Base-by-base conservation (phyloP, 805 yeast genomes). In the Clavispora phyllophila region DNA sequence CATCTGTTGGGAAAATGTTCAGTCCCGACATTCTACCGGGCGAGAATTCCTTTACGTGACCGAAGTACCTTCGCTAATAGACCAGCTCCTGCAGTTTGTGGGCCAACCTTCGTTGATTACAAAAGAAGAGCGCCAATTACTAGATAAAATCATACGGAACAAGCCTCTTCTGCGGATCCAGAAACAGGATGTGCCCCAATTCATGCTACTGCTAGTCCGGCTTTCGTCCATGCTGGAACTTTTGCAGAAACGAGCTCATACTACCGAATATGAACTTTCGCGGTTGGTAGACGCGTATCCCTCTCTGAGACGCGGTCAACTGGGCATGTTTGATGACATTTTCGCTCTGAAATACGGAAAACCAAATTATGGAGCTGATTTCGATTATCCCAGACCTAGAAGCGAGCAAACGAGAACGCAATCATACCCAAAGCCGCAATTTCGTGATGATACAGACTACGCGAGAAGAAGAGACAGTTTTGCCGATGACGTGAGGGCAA, bases 201-300 rank as follows among this genome's bases (percentile, higher is more conserved):
- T 52, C 36, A 27, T 52, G 26, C 46, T 46, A 9, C 49, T 47
- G 8, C 52, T 52, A 5, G 51, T 44, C 9, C 50, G 41, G 12
- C 33, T 40, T n/a, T 10, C 22, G 3, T 32, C 48, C 10, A 37
- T 50, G 18, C 42, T 37, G n/a, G 46, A 44, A 19, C 44, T 36
- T 20, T 10, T 40, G 26, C 23, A 14, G 8, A 33, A 18, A 7
- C 14, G 41, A 31, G 36, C 41, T 3, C 17, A n/a, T 9, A 23
- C 36, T 12, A 22, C 23, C n/a, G 22, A 14, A 12, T 8, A 20
- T 9, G 33, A 7, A 6, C 26, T 37, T 6, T 13, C 32, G 13
- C 20, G 34, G 8, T 26, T 37, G 20, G 40, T 37, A 9, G 40
- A 37, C 26, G 33, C 33, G 20, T 29, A 29, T 17, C 33, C 33